Base-by-base conservation (phyloP, 2,329 filamentous ascomycete genomes). In the Alternaria sp. region DNA sequence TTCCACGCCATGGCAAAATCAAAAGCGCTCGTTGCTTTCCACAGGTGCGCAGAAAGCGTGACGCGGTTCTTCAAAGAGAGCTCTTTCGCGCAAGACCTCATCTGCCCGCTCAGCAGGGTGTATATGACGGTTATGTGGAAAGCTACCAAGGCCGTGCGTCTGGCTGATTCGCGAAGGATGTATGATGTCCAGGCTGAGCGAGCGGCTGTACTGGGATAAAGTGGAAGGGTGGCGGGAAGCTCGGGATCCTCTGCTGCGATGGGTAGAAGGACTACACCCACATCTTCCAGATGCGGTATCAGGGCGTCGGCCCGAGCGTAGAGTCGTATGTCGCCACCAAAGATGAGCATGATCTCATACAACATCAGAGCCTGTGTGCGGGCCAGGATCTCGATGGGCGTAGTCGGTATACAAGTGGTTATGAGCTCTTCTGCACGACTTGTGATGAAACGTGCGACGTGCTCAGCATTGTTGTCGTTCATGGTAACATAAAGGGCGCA, bases 401-500 rank as follows among this genome's bases (percentile, higher is more conserved):
- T 13, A 11, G 52, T 59, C 3, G 75, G 68, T 1, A 60, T 30
- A 28, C 63, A 19, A 6, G 59, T 21, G 2, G 73, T 72, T 12
- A 84, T 59, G 1, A 88, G 78, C 6, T 84, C 82, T 46, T 80
- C 73, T 6, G 82, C 79, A 21, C 82, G 82, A 21, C 78, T 74
- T 15, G 83, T 81, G 59, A 88, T 83, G 47, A 82, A 81, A 3
- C 82, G 81, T 19, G 84, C 75, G n/a, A 89, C 82, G 23, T 86
- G 73, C 10, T 80, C 77, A 0, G 81, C 73, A 66, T 88, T 89
- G 17, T 72, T 68, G 0, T 79, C 64, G 50, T 84, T 88, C 65
- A 83, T 86, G 10, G 83, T 78, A 46, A 84, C 76, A 67, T 86
- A 86, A 0, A 89, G 74, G 1, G 85, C 85, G 69, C 86, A 88